Evolutionary conservation across 2,329 filamentous ascomycete species (phyloP), one percentile per base, ranked within the genome.

Genomic region (Thielaviopsis euricoi): DNA sequence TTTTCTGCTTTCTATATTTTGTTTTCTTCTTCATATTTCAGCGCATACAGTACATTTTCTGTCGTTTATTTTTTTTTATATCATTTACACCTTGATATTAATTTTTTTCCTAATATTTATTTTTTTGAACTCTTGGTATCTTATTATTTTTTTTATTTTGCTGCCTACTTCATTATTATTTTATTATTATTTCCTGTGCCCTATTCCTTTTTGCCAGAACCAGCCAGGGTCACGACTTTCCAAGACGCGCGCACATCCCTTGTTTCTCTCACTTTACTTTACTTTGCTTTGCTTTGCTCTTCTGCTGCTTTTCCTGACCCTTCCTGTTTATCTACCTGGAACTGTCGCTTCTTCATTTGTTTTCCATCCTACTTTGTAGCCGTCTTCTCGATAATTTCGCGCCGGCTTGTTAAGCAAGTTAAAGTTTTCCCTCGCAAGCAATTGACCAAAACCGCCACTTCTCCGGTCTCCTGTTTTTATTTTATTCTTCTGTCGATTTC

Each of bases 191-290:
- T 33, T 33, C 29, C 29, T n/a, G 15, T 43, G 13, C n/a, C 6
- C 17, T 43, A 43, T 43, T 43, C 15, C 17, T 43, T 43, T 43
- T 43, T 43, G 3, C 15, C 17, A 43, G 37, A 43, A 37, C 53
- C 37, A 52, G 50, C 53, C 37, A 52, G 50, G 57, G 48, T 56
- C 49, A 53, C 53, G 48, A 43, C 55, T 52, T 56, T 52, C 57
- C 52, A 52, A 40, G 46, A 55, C 57, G 52, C 46, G 53, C 53
- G 50, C 53, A 46, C 57, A 56, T 55, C 49, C 52, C 29, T 49
- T 23, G 37, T 23, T 22, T 55, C 25, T 37, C n/a, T 19, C 52
- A 21, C 29, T 33, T 26, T 46, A 26, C 53, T 29, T 59, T 52
- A 33, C 53, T 21, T 48, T 21, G 33, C 37, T 43, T 17, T n/a